Evolutionary conservation across 495 filamentous ascomycete species (phyloP).

Genomic region (Neurospora terricola): DNA sequence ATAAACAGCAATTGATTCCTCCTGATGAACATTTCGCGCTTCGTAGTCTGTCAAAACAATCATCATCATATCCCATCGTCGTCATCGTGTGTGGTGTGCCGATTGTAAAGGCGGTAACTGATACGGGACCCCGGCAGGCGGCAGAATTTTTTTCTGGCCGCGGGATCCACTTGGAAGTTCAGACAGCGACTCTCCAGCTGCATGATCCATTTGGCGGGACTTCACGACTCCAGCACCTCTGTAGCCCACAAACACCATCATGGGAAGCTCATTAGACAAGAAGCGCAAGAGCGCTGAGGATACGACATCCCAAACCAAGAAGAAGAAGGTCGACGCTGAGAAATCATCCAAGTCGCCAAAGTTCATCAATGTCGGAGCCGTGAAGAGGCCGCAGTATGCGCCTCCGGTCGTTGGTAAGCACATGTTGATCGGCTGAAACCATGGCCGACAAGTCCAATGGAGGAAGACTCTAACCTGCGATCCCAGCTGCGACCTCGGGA

Average conservation of each 20-base stretch:
- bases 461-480: conserved; percentile 1
- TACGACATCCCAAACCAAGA: conserved; percentile 31
- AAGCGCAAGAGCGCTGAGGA: conserved; percentile 65
- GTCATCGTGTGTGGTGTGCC: not conserved
- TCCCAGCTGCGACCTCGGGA: conserved; percentile 58
- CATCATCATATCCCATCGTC: not conserved
- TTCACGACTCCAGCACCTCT: not conserved
- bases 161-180: not conserved
- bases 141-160: not conserved
- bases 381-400: conserved; percentile 42
- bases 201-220: not conserved
- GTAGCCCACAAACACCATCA: conserved; percentile 18
- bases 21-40: not conserved
- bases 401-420: conserved; percentile 57
- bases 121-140: not conserved
- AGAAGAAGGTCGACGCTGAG: conserved; percentile 54
- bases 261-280: conserved; percentile 49
- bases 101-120: not conserved
- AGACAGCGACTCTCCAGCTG: not conserved
- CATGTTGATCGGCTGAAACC: not conserved
- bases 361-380: conserved; percentile 18
- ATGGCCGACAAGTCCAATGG: not conserved
- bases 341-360: conserved; percentile 45
- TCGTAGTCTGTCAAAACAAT: not conserved
- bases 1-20: not conserved